These are phyloP conservation scores for Aspergillus texensis DNA, from an alignment of 2,329 filamentous ascomycete species.

Conservation along the genomic window DNA sequence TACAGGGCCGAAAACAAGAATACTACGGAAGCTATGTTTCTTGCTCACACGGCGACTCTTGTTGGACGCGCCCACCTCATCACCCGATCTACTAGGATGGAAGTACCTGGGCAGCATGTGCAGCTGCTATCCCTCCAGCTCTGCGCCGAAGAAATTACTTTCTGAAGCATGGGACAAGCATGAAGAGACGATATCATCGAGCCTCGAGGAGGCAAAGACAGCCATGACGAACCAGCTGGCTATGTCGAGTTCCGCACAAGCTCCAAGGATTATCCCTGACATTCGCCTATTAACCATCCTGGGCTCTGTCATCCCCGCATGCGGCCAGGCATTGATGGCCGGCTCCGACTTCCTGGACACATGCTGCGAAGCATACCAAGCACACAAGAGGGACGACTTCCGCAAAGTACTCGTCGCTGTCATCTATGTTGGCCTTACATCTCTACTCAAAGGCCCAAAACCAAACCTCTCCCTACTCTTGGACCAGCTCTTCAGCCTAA, in stretches of 20 bases:
- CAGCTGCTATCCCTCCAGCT: conserved; percentile 67
- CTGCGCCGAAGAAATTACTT: conserved; percentile 57
- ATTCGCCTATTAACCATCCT: conserved; percentile 44
- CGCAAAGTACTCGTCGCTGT: conserved; percentile 71
- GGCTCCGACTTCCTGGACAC: conserved; percentile 88
- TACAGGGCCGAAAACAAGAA: conserved; percentile 41
- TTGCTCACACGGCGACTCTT: conserved; percentile 64
- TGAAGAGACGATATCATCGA: conserved; percentile 35
- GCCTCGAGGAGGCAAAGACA: conserved; percentile 41
- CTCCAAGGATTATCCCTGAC: conserved; percentile 24
- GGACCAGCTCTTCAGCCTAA: conserved; percentile 82
- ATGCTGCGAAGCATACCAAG: conserved; percentile 53
- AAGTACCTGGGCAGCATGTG: conserved; percentile 70
- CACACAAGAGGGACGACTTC: conserved; percentile 62
- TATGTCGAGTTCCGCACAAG: conserved; percentile 13
- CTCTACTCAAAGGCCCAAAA: conserved; percentile 66
- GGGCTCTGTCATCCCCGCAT: conserved; percentile 43
- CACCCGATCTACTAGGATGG: conserved; percentile 61
- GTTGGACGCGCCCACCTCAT: conserved; percentile 47
- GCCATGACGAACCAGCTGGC: conserved; percentile 36
- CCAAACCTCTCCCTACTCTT: conserved; percentile 74
- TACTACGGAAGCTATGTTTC: conserved; percentile 67
- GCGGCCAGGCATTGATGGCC: conserved; percentile 68
- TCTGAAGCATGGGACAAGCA: conserved; percentile 50
- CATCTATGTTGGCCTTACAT: conserved; percentile 73